phyloP scores from a whole-genome alignment of 805 yeast genomes.

The Saccharomycopsis sp. region DNA sequence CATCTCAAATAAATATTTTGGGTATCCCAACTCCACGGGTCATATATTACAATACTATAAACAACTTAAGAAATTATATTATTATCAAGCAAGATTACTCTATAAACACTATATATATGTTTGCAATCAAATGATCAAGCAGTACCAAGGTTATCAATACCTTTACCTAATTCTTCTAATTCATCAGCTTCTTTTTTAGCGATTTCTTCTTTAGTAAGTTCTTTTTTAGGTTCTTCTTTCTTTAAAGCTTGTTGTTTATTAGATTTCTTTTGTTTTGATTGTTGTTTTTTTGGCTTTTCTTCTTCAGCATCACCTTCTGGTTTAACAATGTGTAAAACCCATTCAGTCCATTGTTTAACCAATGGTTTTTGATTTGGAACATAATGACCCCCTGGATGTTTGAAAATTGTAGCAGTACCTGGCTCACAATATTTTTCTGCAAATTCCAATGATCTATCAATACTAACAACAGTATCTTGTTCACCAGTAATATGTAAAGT shows the following conservation, averaged over 20 bases:
- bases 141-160: slow-evolving; percentile 13
- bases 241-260: not conserved
- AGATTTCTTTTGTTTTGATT: not conserved
- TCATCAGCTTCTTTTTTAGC: slow-evolving; percentile 8
- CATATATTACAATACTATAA: too few relatives aligned
- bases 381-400: slow-evolving; percentile 95
- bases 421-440: slow-evolving; percentile 42
- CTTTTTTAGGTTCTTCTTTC: not conserved
- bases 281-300: slow-evolving; percentile 21
- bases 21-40: too few relatives aligned
- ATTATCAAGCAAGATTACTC: too few relatives aligned
- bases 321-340: too few relatives aligned
- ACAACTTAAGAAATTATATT: too few relatives aligned
- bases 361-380: slow-evolving; percentile 72
- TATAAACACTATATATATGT: too few relatives aligned
- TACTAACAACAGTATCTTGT: slow-evolving; percentile 75
- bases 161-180: slow-evolving; percentile 10
- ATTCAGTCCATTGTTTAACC: slow-evolving; percentile 16
- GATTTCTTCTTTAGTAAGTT: slow-evolving; percentile 18
- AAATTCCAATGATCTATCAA: slow-evolving; percentile 54
- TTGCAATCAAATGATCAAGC: too few relatives aligned
- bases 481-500: slow-evolving; percentile 80
- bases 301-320: slow-evolving; percentile 21
- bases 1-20: too few relatives aligned
- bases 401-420: slow-evolving; percentile 36